phyloP scores from a whole-genome alignment of 352 stramenopile species.

The Blastocystis sp. region DNA sequence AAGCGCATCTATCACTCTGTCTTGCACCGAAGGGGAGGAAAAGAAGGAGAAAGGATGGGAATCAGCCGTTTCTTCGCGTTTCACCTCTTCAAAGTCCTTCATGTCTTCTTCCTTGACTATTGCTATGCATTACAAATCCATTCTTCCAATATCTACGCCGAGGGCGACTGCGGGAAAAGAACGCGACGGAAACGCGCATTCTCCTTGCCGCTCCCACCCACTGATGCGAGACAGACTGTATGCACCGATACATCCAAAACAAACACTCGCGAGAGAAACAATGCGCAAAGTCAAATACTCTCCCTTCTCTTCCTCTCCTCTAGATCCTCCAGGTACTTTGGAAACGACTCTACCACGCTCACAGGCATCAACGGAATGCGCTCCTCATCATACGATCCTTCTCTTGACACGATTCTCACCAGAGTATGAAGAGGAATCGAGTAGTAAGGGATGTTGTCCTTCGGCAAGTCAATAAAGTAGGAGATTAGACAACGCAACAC shows the following conservation, averaged over 20 bases:
- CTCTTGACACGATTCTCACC: slow-evolving; percentile 43
- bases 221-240: not conserved
- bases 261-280: not conserved
- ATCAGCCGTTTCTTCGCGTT: not conserved
- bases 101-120: not conserved
- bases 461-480: slow-evolving; percentile 89
- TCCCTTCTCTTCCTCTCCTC: slow-evolving; percentile 63
- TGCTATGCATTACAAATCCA: not conserved
- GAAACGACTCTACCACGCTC: not conserved
- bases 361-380: slow-evolving; percentile 57
- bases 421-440: slow-evolving; percentile 72
- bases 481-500: slow-evolving; percentile 91
- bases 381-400: slow-evolving; percentile 67
- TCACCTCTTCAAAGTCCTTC: not conserved
- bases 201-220: not conserved
- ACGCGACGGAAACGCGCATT: not conserved
- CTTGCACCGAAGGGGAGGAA: not conserved
- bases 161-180: not conserved
- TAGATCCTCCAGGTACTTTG: slow-evolving; percentile 31
- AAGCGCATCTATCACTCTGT: not conserved
- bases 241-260: not conserved
- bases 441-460: slow-evolving; percentile 86
- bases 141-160: not conserved
- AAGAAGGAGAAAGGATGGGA: not conserved
- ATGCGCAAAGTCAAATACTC: not conserved